Evolutionary conservation across 208 protist genomes (phyloP), one percentile per base, ranked within the genome.

Genomic region (Leptomonas pyrrhocoris): DNA sequence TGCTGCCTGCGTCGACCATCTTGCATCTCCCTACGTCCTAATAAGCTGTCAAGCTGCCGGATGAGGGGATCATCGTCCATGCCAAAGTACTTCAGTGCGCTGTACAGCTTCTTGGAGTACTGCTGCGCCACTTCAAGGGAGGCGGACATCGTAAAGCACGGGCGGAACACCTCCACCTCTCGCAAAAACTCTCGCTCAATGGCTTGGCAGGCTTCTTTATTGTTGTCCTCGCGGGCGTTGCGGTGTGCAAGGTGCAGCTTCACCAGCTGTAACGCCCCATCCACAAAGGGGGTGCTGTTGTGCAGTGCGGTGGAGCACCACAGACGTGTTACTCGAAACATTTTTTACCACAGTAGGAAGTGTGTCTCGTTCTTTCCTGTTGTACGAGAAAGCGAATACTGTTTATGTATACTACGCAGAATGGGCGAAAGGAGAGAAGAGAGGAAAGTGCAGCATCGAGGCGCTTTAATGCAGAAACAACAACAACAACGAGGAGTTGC

Each of bases 191-290:
- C 88, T 27, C 83, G 75, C 80, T 96, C 88, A 48, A 96, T 90
- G 19, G 81, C 84, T 1, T 49, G 46, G 50, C 90, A 94, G 11
- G 86, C 88, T 13, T 66, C 71, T 45, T 48, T 56, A 59, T 95
- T 86, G 2, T 77, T 58, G 51, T 94, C 89, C n/a, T 71, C 68
- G 36, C 66, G 23, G 8, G 88, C 88, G 60, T 94, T 92, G 18
- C 80, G 79, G 54, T 96, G 91, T 36, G 91, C 91, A 13, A 94
- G 73, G 46, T 94, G 89, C 27, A 96, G 69, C 74, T 96, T 94
- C 68, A 90, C 73, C 13, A 96, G 77, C 73, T 96, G 91, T 21
- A 96, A 75, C 7, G 83, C 85, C 0, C 88, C 87, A 28, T 94
- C 91, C 2, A 94, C 72, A 61, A 96, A 93, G 0, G 89, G 88